A percentile compares a stretch with the other conserved stretches of the same genome.
These are phyloP conservation scores for Solanum sitiens DNA, from an alignment of 257 asterid genomes.

Conservation along the genomic window DNA sequence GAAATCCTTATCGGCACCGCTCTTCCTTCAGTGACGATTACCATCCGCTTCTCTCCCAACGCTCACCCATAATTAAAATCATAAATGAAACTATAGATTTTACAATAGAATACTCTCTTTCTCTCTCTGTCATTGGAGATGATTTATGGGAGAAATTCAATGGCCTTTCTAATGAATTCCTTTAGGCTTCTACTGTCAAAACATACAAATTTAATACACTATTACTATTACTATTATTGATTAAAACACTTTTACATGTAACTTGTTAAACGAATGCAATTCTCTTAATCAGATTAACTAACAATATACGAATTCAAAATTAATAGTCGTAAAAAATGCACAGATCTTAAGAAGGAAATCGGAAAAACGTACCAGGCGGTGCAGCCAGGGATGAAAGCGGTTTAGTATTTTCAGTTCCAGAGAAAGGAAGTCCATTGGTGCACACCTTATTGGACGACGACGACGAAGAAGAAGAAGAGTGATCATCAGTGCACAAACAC, in stretches of 20 bases:
- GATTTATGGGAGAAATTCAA: background rate
- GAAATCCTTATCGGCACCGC: background rate
- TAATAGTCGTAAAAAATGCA: background rate
- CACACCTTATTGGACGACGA: background rate
- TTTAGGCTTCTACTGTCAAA: background rate
- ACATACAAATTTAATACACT: background rate
- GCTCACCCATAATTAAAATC: background rate
- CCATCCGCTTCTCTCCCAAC: background rate
- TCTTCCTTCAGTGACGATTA: background rate
- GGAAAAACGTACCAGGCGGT: background rate
- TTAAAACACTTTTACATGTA: background rate
- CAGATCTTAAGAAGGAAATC: background rate
- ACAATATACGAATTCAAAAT: background rate
- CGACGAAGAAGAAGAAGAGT: slow-evolving; percentile 6
- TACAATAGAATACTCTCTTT: background rate
- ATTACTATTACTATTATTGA: background rate
- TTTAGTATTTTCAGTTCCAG: background rate
- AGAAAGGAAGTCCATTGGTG: background rate
- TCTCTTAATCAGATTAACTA: background rate
- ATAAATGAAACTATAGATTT: background rate
- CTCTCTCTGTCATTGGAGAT: background rate
- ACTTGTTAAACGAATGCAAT: background rate
- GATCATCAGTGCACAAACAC: slow-evolving; percentile 37
- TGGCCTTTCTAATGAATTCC: background rate
- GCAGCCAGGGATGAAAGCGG: background rate